Evolutionary conservation across 2,329 filamentous ascomycete species (phyloP).

Genomic region (Hypocreales sp.): DNA sequence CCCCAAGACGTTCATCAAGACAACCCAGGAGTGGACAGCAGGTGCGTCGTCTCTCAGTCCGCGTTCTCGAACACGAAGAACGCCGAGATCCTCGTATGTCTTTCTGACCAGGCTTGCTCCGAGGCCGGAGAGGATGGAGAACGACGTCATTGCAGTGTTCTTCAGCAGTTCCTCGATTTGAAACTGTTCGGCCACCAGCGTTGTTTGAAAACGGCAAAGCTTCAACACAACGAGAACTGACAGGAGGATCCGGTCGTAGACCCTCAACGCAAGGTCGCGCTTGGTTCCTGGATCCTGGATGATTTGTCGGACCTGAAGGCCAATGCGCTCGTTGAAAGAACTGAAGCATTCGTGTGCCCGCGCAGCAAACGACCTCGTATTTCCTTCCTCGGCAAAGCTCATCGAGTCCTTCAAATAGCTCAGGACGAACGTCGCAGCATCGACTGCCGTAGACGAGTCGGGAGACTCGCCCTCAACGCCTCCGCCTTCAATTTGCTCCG

Average conservation of each 20-base stretch:
- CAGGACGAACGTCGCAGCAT: conserved; percentile 28
- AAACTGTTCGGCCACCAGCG: conserved; percentile 19
- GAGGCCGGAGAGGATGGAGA: conserved; percentile 22
- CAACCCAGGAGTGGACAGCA: conserved; percentile 39
- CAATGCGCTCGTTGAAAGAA: conserved; percentile 21
- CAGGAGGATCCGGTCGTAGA: conserved; percentile 16
- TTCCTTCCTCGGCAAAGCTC: conserved; percentile 18
- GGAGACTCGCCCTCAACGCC: not conserved
- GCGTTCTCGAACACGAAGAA: conserved; percentile 26
- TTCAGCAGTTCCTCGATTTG: conserved; percentile 34
- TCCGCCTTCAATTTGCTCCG: conserved; percentile 24
- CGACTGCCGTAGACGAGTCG: conserved; percentile 7
- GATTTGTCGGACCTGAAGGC: conserved; percentile 4
- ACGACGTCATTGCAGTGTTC: conserved; percentile 20
- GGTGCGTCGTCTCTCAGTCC: conserved; percentile 34
- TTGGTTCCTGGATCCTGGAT: conserved; percentile 1
- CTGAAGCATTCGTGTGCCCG: conserved; percentile 26
- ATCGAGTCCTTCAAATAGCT: conserved; percentile 29
- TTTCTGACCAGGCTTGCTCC: conserved; percentile 27
- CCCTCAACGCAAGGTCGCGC: conserved; percentile 6
- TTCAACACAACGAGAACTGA: conserved; percentile 21
- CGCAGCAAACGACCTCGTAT: conserved; percentile 24
- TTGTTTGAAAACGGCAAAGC: conserved; percentile 23
- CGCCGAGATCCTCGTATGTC: conserved; percentile 33
- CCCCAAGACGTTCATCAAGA: conserved; percentile 37